Base-by-base conservation (phyloP, 768 basidiomycete genomes). In the Chiua virens region DNA sequence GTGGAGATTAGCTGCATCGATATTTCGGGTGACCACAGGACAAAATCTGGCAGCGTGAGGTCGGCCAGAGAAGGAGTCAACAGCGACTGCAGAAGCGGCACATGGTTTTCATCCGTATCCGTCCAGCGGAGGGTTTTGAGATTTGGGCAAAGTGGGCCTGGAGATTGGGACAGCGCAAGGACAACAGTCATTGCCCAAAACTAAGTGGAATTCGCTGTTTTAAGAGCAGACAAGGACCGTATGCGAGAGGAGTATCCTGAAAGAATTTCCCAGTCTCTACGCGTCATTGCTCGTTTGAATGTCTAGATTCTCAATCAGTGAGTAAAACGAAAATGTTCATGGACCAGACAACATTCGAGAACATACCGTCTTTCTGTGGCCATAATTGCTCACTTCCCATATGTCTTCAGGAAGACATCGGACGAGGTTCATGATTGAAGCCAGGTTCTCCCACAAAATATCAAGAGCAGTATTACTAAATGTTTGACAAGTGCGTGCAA, bases 181-280 rank as follows among this genome's bases (percentile, higher is more conserved):
- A 67, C 49, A 23, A 65, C 54, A 4, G n/a, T 64, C 56, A 42
- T 57, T 57, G n/a, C 51, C 43, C 22, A 62, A 43, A 41, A 3
- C 35, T 17, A 15, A 39, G 37, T 11, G 42, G 1, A 10, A 39
- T 0, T 25, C 47, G 39, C 1, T 8, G 8, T 49, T 22, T 17
- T 32, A 50, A 8, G 52, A 45, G 43, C n/a, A 43, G n/a, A 9
- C 30, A 66, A n/a, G 20, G 11, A 9, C 34, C 53, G 65, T 38
- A 67, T 32, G n/a, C 66, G 58, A 32, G 46, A 47, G 13, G 66
- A 60, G 52, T 69, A 68, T 43, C 22, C 54, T 15, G 49, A 66
- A 43, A 69, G 65, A 25, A 60, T 51, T 17, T 56, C 53, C 66
- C 67, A 69, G 52, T 69, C 68, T 32, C 30, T 55, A 8, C 62